Percentiles rank a stretch among this genome's conserved stretches.
phyloP scores from a whole-genome alignment of 179 eudicot genomes.

The Camellia oleifera region DNA sequence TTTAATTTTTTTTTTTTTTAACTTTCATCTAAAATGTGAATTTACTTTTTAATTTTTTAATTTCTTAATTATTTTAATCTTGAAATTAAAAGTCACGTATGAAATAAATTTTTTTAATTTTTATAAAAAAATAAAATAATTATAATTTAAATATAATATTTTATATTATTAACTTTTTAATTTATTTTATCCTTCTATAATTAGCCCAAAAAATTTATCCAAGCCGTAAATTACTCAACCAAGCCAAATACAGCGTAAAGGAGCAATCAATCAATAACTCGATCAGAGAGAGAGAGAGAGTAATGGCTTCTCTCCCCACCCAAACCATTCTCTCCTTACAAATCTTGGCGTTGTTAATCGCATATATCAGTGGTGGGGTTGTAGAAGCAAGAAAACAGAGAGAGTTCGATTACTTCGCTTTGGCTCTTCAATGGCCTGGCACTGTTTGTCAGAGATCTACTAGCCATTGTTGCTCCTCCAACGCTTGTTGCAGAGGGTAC shows the following conservation, averaged over 20 bases:
- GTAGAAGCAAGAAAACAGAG: slow-evolving; percentile 21
- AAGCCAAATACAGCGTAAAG: background rate
- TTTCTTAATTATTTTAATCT: too few relatives aligned
- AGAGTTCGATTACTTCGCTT: slow-evolving; percentile 73
- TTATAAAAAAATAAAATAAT: too few relatives aligned
- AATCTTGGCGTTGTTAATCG: slow-evolving; percentile 14
- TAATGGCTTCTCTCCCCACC: slow-evolving; percentile 23
- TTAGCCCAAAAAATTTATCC: too few relatives aligned
- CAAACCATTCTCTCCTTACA: slow-evolving; percentile 16
- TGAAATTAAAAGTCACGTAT: too few relatives aligned
- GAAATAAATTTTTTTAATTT: too few relatives aligned
- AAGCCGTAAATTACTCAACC: too few relatives aligned
- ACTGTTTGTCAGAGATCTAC: slow-evolving; percentile 50
- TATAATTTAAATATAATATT: too few relatives aligned
- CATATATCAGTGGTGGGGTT: slow-evolving; percentile 13
- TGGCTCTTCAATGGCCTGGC: slow-evolving; percentile 81
- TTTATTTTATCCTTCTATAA: too few relatives aligned
- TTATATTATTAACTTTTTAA: too few relatives aligned
- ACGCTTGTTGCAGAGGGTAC: slow-evolving; percentile 33
- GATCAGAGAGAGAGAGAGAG: background rate
- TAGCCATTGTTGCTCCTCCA: slow-evolving; percentile 52
- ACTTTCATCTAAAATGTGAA: too few relatives aligned
- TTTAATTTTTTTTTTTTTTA: too few relatives aligned
- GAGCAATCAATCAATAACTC: background rate
- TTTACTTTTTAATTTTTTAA: too few relatives aligned